Percentiles rank a stretch among this genome's conserved stretches.
Conservation (phyloP, 1,139 yeast species). For the Zygosaccharomyces sapae region DNA sequence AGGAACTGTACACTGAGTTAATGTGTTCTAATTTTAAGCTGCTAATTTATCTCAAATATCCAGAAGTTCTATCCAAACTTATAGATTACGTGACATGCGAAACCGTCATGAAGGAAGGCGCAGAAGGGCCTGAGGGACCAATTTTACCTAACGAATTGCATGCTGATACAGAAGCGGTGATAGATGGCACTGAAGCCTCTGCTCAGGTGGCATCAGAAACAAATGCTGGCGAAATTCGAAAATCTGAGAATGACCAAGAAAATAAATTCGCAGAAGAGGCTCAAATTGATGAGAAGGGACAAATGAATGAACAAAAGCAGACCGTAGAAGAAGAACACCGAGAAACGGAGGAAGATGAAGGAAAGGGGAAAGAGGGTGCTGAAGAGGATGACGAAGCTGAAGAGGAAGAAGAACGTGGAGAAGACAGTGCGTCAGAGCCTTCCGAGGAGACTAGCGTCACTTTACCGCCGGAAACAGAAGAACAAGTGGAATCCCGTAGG, state of each 20-base stretch:
- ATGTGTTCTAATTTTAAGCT: conserved; percentile 77
- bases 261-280: conserved; percentile 12
- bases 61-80: conserved; percentile 59
- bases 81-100: conserved; percentile 60
- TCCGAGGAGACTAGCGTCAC: conserved; percentile 34
- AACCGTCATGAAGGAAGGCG: conserved; percentile 23
- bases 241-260: conserved; percentile 6
- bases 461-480: conserved; percentile 41
- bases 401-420: conserved; percentile 24
- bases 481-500: conserved; percentile 58
- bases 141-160: conserved; percentile 12
- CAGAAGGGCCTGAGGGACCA: conserved; percentile 25
- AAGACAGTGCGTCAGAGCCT: conserved; percentile 31
- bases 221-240: conserved; percentile 5
- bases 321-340: neutral
- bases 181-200: conserved; percentile 5
- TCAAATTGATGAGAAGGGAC: conserved; percentile 39
- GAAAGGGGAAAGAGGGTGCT: neutral
- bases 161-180: conserved; percentile 17
- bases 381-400: conserved; percentile 17
- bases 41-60: conserved; percentile 75
- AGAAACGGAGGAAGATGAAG: too few relatives aligned
- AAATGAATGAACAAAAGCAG: conserved; percentile 31
- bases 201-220: conserved; percentile 8
- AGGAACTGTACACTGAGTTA: conserved; percentile 78